A percentile compares a stretch with the other conserved stretches of the same genome.
Evolutionary conservation across 2,329 filamentous ascomycete species (phyloP).

Genomic region (Stagonosporopsis tanaceti): DNA sequence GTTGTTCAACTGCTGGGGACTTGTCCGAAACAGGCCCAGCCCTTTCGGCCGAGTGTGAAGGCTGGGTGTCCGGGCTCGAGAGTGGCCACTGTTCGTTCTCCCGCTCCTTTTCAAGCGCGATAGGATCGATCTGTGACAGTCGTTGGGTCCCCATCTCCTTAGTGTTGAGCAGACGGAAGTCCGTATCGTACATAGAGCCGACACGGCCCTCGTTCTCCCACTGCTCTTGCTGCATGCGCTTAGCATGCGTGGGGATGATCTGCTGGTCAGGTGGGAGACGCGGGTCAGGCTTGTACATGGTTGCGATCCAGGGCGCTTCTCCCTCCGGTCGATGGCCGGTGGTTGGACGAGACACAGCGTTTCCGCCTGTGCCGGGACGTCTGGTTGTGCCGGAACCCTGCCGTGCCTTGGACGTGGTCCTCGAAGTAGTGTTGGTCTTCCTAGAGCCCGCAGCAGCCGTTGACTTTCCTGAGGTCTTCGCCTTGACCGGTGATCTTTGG

Average conservation of each 20-base stretch:
- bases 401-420: constrained; percentile 47
- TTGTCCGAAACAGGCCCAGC: constrained; percentile 33
- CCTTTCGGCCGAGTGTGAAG: constrained; percentile 33
- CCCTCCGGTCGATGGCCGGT: constrained; percentile 84
- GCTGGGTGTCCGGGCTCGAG: constrained; percentile 40
- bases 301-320: constrained; percentile 93
- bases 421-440: constrained; percentile 39
- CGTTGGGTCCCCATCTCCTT: constrained; percentile 59
- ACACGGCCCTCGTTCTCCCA: constrained; percentile 93
- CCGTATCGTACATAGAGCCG: constrained; percentile 83
- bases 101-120: constrained; percentile 40
- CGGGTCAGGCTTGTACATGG: constrained; percentile 95
- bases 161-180: constrained; percentile 81
- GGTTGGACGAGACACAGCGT: constrained; percentile 59
- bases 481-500: constrained; percentile 48
- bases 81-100: constrained; percentile 47
- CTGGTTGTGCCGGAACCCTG: constrained; percentile 47
- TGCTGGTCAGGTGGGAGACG: constrained; percentile 94
- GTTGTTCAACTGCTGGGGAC: constrained; percentile 51
- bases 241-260: constrained; percentile 91
- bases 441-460: constrained; percentile 45
- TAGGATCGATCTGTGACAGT: constrained; percentile 41
- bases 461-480: constrained; percentile 50
- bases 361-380: constrained; percentile 69
- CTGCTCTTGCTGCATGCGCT: constrained; percentile 88